These are phyloP conservation scores for Penicillium flavigenum DNA, from an alignment of 495 filamentous ascomycete genomes.

Conservation along the genomic window DNA sequence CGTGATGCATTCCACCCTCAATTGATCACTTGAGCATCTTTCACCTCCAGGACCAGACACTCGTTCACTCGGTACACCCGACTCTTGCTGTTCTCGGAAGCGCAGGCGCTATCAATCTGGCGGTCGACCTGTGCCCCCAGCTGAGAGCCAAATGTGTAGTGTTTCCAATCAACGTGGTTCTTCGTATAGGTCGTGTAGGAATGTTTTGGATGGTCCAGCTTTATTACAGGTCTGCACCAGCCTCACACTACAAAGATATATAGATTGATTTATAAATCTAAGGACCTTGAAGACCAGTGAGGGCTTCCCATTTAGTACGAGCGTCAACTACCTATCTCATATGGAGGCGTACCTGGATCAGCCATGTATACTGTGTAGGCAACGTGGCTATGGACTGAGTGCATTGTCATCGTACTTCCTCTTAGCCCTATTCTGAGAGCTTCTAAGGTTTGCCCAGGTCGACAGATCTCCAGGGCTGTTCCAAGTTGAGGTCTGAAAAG, in stretches of 20 bases:
- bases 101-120: not conserved
- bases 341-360: not conserved
- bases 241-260: too few relatives aligned
- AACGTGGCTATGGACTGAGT: not conserved
- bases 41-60: not conserved
- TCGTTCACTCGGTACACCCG: not conserved
- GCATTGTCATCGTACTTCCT: not conserved
- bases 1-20: constrained; percentile 7
- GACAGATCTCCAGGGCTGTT: too few relatives aligned
- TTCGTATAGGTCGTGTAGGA: too few relatives aligned
- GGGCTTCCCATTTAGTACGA: not conserved
- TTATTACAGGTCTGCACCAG: too few relatives aligned
- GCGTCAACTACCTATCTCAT: not conserved
- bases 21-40: not conserved
- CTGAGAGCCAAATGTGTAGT: not conserved
- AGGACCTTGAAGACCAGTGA: not conserved
- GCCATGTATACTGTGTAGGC: too few relatives aligned
- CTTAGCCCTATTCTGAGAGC: too few relatives aligned
- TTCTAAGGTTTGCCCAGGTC: not conserved
- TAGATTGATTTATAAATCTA: too few relatives aligned
- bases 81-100: not conserved
- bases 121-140: not conserved
- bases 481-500: not conserved
- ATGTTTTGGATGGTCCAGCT: too few relatives aligned
- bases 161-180: too few relatives aligned